Evolutionary conservation across 352 stramenopile genomes (phyloP), one percentile per base, ranked within the genome.

Genomic region (Phytophthora fragariae): DNA sequence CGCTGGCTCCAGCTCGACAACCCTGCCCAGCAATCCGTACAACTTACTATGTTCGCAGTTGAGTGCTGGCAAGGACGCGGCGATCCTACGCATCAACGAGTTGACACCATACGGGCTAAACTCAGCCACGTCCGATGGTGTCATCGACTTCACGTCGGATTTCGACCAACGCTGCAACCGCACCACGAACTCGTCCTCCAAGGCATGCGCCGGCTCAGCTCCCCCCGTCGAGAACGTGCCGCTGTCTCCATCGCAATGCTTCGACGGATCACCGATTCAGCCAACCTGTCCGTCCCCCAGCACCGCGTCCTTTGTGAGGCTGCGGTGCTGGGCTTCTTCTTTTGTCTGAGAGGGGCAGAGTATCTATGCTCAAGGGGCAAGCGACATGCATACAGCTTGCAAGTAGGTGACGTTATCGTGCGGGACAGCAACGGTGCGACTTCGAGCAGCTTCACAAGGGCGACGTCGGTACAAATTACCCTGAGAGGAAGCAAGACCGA

Each of bases 301-400:
- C 44, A 50, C 44, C 44, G 44, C 17, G 44, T 50, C 44, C 7
- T 50, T 50, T 50, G 44, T 50, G 44, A 12, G 44, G 44, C 44
- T 50, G 44, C 44, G 44, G 44, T 50, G 44, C 44, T 50, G 44
- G 44, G 44, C 44, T 50, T 50, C 44, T 50, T n/a, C 17, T 50
- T 50, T 21, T 50, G 44, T 19, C 17, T 50, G 1, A 14, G 44
- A 5, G 44, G 44, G 3, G 12, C 44, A 50, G 44, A 50, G n/a
- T 50, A 50, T 21, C 17, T 50, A 50, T 21, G 10, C 2, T 17
- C 44, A 12, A 14, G 44, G 6, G 12, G 14, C 21, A 50, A 21
- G 14, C 11, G 44, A 50, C 44, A 50, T 12, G 12, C 10, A 5
- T 50, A 50, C 44, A n/a, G 14, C 44, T 12, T 50, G 12, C 44